phyloP scores from a whole-genome alignment of 768 basidiomycete species.

The Mycena rebaudengoi region DNA sequence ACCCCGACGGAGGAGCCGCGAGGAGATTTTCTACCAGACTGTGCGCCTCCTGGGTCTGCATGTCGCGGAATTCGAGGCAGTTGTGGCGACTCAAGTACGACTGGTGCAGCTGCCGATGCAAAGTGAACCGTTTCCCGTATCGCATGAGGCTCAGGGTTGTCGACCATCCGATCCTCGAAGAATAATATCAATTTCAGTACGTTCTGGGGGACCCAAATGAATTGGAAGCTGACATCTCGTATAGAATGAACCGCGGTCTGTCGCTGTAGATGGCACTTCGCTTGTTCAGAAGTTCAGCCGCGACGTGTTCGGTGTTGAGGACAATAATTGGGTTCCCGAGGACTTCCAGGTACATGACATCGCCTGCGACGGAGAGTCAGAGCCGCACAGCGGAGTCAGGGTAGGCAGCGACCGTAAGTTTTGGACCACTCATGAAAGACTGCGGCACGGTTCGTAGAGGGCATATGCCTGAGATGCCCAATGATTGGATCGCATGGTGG shows the following conservation, averaged over 20 bases:
- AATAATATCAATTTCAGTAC: not conserved
- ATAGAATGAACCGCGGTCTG: conserved; percentile 10
- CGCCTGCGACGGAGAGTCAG: not conserved
- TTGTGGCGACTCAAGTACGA: conserved; percentile 29
- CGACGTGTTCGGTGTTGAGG: conserved; percentile 30
- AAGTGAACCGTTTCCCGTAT: conserved; percentile 33
- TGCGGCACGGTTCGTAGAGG: conserved; percentile 33
- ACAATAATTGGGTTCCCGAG: conserved; percentile 37
- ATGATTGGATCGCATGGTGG: conserved; percentile 47
- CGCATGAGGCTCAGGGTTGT: conserved; percentile 29
- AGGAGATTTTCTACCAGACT: conserved; percentile 40
- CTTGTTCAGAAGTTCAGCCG: conserved; percentile 10
- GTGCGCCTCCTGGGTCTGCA: conserved; percentile 41
- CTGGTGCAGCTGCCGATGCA: conserved; percentile 30
- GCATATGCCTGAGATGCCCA: conserved; percentile 47
- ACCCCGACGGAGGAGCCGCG: conserved; percentile 23
- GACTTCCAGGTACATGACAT: conserved; percentile 18
- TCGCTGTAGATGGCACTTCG: conserved; percentile 21
- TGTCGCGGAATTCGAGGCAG: conserved; percentile 33
- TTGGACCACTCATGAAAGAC: conserved; percentile 42
- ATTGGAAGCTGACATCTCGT: conserved; percentile 9
- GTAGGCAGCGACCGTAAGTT: conserved; percentile 38
- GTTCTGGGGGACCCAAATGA: not conserved
- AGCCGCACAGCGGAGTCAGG: not conserved
- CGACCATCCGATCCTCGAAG: conserved; percentile 26